These are phyloP conservation scores for Hypoxylon rubiginosum DNA, from an alignment of 2,329 filamentous ascomycete genomes.

Conservation along the genomic window DNA sequence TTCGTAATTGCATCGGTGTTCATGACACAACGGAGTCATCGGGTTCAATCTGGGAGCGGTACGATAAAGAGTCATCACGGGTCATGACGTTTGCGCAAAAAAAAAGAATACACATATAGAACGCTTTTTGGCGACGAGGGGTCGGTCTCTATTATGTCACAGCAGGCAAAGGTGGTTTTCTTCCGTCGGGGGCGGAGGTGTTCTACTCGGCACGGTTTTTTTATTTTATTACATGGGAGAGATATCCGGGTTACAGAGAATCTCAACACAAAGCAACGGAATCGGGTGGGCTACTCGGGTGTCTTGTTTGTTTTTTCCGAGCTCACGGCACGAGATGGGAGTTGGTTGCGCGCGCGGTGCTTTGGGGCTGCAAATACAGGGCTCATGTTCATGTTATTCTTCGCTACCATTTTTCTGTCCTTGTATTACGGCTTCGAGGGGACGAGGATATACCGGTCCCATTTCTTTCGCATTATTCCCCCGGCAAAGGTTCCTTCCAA, in stretches of 20 bases:
- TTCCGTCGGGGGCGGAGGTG: conserved; percentile 44
- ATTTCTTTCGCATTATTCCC: conserved; percentile 41
- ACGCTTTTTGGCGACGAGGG: conserved; percentile 56
- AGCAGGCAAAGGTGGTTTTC: conserved; percentile 48
- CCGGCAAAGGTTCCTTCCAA: conserved; percentile 35
- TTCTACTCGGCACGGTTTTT: conserved; percentile 42
- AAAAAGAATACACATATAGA: conserved; percentile 66
- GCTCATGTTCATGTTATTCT: conserved; percentile 47
- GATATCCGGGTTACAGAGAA: conserved; percentile 53
- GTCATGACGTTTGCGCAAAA: conserved; percentile 65
- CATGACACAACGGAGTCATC: conserved; percentile 60
- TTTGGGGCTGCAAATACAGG: conserved; percentile 52
- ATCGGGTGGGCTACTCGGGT: conserved; percentile 49
- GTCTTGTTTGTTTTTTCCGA: conserved; percentile 48
- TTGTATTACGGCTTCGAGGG: conserved; percentile 40
- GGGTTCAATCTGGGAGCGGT: conserved; percentile 57
- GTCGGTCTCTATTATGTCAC: conserved; percentile 57
- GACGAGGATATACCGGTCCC: conserved; percentile 35
- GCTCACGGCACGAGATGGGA: conserved; percentile 52
- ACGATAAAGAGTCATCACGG: conserved; percentile 63
- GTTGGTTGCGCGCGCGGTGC: conserved; percentile 53
- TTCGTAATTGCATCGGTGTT: conserved; percentile 66
- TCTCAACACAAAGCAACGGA: conserved; percentile 50
- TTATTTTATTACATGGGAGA: conserved; percentile 42
- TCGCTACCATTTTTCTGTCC: conserved; percentile 24